Evolutionary conservation across 202 grass and related monocot genomes (phyloP), one percentile per base, ranked within the genome.

Genomic region (Digitaria exilis): DNA sequence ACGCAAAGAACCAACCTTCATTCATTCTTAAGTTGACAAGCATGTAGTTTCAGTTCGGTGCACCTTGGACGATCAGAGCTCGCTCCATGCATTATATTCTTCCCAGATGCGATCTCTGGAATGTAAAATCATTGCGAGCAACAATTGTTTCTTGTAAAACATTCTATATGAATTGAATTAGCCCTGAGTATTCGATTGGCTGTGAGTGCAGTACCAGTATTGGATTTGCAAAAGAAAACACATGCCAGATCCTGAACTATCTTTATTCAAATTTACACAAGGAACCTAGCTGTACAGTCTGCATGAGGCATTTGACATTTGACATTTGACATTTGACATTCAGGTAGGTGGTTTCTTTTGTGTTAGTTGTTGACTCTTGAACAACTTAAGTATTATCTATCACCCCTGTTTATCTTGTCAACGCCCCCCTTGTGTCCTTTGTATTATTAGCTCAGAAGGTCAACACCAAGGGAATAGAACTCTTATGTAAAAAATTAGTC

Each of bases 291-390:
- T 54, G 13, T 26, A 7, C 31, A 6, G 29, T 44, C 34, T 19
- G n/a, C n/a, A n/a, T n/a, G n/a, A n/a, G n/a, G n/a, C n/a, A n/a
- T n/a, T n/a, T n/a, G n/a, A n/a, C n/a, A n/a, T n/a, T n/a, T n/a
- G n/a, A n/a, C n/a, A 25, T 69, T 6, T 9, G 18, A 28, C 54
- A 49, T 3, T 69, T 69, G 65, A 22, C 24, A 9, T 57, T 58
- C 50, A 54, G 60, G 12, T 84, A 25, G 25, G 58, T 68, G 49
- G 49, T 3, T 45, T 56, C 25, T 76, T 76, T 84, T 84, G 48
- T 78, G 78, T 49, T 66, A 66, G 74, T 3, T 46, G 46, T 69
- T 82, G 85, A 75, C 71, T 58, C 58, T 75, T 67, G 44, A 64
- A 15, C 51, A 10, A 7, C 13, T 18, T 37, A 59, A 41, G 21